Evolutionary conservation across 1,139 yeast genomes (phyloP), one percentile per base, ranked within the genome.

Genomic region (Taphrina communis): DNA sequence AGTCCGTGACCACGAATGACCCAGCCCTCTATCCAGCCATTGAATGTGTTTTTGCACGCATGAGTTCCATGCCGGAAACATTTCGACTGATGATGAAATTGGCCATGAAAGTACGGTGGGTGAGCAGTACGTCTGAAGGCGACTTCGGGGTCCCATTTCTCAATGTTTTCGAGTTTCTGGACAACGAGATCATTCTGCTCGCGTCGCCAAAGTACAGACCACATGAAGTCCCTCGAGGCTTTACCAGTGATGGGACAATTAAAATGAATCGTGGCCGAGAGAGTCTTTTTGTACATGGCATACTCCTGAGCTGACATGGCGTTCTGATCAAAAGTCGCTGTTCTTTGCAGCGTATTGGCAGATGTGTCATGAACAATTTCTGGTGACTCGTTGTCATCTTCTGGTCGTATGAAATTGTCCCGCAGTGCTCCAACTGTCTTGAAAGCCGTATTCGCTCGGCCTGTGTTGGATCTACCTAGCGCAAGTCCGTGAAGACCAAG

Each of bases 21-120:
- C 48, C 48, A 44, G n/a, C 48, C 48, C 19, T 44, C 48, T 2
- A 44, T 44, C 48, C 48, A 44, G 12, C 48, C 48, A 11, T 44
- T 44, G 48, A 44, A 44, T 8, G 48, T 44, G 19, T 44, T 44
- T 19, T 44, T 12, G 19, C 48, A 44, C 19, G 48, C 48, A 44
- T 44, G 19, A 44, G 12, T 12, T 6, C 48, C 48, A 6, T 44
- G 48, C n/a, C 48, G 48, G 6, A 14, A 44, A 44, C 48, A 44
- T 12, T 7, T 8, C 12, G 19, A 14, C 2, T 12, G 12, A n/a
- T 44, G 48, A 11, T 44, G 48, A 14, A 14, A 44, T 19, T 44
- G 48, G 8, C 19, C 19, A n/a, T 44, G 8, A 44, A 44, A 44
- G 19, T 44, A 44, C 17, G 48, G 48, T n/a, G 48, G 48, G 19